Conservation (phyloP, 768 basidiomycete species). For the Porpolomopsis calyptriformis region DNA sequence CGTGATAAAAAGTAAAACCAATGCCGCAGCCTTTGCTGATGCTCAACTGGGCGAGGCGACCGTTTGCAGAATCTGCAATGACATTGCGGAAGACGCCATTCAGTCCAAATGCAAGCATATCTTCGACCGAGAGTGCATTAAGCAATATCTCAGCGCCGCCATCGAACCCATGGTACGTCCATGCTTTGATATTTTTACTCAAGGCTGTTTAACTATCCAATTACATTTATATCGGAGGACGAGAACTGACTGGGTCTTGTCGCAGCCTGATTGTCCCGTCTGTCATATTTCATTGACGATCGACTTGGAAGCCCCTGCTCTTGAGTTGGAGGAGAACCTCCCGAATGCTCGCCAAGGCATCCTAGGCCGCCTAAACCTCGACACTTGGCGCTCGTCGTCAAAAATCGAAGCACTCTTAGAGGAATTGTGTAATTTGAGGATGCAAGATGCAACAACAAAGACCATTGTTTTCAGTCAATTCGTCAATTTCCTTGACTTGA, state of each 20-base stretch:
- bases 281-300: conserved; percentile 90
- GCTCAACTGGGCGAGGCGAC: conserved; percentile 64
- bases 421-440: conserved; percentile 76
- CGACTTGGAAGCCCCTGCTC: conserved; percentile 87
- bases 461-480: conserved; percentile 96
- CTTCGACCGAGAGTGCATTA: conserved; percentile 94
- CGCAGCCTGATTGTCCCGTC: conserved; percentile 84
- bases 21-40: conserved; percentile 46
- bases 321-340: conserved; percentile 64
- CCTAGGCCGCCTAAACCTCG: conserved; percentile 77
- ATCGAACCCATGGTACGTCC: conserved; percentile 50
- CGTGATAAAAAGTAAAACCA: conserved; percentile 79
- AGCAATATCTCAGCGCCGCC: conserved; percentile 75
- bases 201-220: background rate
- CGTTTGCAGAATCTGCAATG: conserved; percentile 92
- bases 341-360: conserved; percentile 73
- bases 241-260: background rate
- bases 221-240: no score
- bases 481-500: conserved; percentile 85
- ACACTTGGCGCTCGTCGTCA: conserved; percentile 89
- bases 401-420: conserved; percentile 97
- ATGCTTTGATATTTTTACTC: background rate
- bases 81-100: conserved; percentile 95
- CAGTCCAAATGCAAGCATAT: conserved; percentile 88
- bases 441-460: conserved; percentile 85